A percentile compares a stretch with the other conserved stretches of the same genome.
phyloP scores from a whole-genome alignment of 2,329 filamentous ascomycete species.

The Tothia fuscella region DNA sequence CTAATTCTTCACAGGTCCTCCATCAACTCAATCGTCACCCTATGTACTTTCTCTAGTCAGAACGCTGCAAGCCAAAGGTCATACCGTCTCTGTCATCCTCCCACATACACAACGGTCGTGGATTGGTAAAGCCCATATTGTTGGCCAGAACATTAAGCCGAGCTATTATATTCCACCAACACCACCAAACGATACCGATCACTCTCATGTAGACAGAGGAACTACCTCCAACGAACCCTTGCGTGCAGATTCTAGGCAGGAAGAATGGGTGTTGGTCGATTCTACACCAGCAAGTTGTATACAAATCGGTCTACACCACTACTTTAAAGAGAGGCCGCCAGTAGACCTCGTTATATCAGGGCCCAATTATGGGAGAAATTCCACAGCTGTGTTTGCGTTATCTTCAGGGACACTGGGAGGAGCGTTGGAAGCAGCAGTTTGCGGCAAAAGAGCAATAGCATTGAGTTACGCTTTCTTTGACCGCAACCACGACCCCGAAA shows the following conservation, averaged over 20 bases:
- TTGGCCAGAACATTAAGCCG: slow-evolving; percentile 76
- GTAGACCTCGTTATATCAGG: slow-evolving; percentile 38
- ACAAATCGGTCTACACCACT: slow-evolving; percentile 36
- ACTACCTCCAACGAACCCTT: slow-evolving; percentile 23
- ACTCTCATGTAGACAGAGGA: slow-evolving; percentile 24
- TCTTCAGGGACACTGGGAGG: slow-evolving; percentile 37
- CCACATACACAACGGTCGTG: slow-evolving; percentile 88
- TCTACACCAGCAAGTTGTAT: slow-evolving; percentile 38
- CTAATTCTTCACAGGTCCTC: no score
- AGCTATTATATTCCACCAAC: slow-evolving; percentile 59
- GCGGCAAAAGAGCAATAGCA: slow-evolving; percentile 53
- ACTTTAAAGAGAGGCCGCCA: slow-evolving; percentile 31
- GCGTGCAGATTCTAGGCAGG: slow-evolving; percentile 15
- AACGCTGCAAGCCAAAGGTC: slow-evolving; percentile 47
- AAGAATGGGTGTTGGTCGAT: slow-evolving; percentile 40
- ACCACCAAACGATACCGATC: slow-evolving; percentile 14
- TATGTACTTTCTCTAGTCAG: slow-evolving; percentile 37
- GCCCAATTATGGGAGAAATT: slow-evolving; percentile 40
- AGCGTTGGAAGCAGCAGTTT: slow-evolving; percentile 37
- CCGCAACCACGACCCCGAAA: slow-evolving; percentile 66
- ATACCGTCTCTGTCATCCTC: slow-evolving; percentile 82
- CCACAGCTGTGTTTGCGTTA: slow-evolving; percentile 38
- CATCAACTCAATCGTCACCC: slow-evolving; percentile 36
- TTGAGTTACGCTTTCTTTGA: slow-evolving; percentile 85
- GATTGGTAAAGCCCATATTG: slow-evolving; percentile 97